phyloP scores from a whole-genome alignment of 2,329 filamentous ascomycete genomes.

The Pseudomassariella vexata region DNA sequence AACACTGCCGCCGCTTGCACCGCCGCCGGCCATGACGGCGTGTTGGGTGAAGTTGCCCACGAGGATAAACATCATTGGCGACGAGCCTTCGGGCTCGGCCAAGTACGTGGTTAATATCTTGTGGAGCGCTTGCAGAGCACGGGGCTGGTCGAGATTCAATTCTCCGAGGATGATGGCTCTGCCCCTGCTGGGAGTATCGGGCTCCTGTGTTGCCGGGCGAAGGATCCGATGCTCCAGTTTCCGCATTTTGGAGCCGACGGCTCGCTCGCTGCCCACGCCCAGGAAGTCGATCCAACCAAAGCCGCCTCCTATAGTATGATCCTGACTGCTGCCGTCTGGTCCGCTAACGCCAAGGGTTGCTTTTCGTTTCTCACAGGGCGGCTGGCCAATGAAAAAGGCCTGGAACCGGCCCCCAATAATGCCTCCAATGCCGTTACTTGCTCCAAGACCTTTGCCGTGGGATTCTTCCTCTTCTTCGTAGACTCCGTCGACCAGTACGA shows the following conservation, averaged over 20 bases:
- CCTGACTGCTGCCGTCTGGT: conserved; percentile 49
- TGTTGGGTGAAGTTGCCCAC: conserved; percentile 76
- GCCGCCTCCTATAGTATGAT: conserved; percentile 65
- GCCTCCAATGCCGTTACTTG: conserved; percentile 77
- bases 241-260: conserved; percentile 76
- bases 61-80: conserved; percentile 75
- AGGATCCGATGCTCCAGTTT: conserved; percentile 68
- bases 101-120: conserved; percentile 75
- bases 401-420: conserved; percentile 90
- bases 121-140: conserved; percentile 72
- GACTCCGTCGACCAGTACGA: conserved; percentile 89
- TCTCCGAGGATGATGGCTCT: conserved; percentile 76
- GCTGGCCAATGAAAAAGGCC: conserved; percentile 84
- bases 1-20: conserved; percentile 73
- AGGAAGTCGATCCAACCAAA: conserved; percentile 98
- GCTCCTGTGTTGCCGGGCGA: conserved; percentile 26
- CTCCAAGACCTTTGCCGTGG: conserved; percentile 63
- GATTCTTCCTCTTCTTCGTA: conserved; percentile 88
- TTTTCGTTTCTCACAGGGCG: conserved; percentile 80
- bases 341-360: conserved; percentile 69
- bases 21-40: conserved; percentile 61
- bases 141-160: conserved; percentile 77
- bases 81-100: conserved; percentile 53
- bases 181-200: conserved; percentile 32
- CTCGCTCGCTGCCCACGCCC: conserved; percentile 83